Percentiles rank a stretch among this genome's conserved stretches.
These are phyloP conservation scores for Mucuna pruriens DNA, from an alignment of 306 rosid genomes.

Conservation along the genomic window DNA sequence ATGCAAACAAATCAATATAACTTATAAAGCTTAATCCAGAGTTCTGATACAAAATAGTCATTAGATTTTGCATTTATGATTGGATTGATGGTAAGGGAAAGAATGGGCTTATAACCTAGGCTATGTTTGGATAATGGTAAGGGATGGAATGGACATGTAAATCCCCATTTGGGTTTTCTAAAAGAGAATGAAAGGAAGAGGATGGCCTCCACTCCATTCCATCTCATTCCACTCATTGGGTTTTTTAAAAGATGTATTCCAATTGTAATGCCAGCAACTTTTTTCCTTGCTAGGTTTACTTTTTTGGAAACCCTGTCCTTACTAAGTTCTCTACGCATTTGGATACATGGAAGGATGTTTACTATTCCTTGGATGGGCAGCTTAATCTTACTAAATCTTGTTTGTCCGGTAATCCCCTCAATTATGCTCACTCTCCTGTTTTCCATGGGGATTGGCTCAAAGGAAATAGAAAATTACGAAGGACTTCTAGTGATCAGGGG, in stretches of 20 bases:
- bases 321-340: background rate
- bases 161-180: background rate
- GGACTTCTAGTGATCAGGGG: background rate
- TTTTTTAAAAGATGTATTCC: background rate
- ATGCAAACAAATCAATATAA: background rate
- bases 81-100: background rate
- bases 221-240: background rate
- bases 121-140: background rate
- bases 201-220: background rate
- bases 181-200: background rate
- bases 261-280: background rate
- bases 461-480: background rate
- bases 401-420: background rate
- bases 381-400: background rate
- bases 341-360: background rate
- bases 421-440: background rate
- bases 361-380: background rate
- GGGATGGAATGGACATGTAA: background rate
- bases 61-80: constrained; percentile 4
- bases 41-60: constrained; percentile 1
- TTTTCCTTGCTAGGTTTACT: background rate
- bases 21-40: background rate
- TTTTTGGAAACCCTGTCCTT: background rate
- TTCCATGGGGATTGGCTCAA: background rate
- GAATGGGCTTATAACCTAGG: background rate